Percentiles rank a stretch among this genome's conserved stretches.
These are phyloP conservation scores for Scenedesmus sp. DNA, from an alignment of 163 green algal species.

Conservation along the genomic window DNA sequence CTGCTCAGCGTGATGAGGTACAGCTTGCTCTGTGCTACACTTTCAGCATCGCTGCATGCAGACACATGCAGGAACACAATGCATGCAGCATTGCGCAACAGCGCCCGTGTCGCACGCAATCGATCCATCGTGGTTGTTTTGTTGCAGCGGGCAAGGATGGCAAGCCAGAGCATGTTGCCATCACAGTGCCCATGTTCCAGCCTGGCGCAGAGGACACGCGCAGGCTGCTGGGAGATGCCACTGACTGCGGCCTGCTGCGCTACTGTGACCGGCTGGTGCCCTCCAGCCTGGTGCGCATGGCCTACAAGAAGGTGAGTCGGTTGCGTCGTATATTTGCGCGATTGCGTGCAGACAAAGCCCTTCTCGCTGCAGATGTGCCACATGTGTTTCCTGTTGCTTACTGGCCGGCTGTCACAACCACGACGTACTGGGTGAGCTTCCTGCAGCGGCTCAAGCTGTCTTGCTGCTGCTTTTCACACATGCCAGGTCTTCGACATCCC, in stretches of 20 bases:
- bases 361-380: background rate
- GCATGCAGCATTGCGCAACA: background rate
- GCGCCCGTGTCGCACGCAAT: background rate
- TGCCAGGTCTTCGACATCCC: constrained; percentile 86
- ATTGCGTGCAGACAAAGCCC: background rate
- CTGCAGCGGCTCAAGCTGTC: no score
- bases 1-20: background rate
- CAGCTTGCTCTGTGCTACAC: background rate
- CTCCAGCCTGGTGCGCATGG: constrained; percentile 50
- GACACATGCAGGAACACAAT: background rate
- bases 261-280: constrained; percentile 58
- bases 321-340: background rate
- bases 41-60: no score
- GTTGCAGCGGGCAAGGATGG: constrained; percentile 6
- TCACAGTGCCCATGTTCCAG: constrained; percentile 52
- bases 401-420: no score
- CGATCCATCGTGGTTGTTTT: background rate
- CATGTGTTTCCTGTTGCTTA: background rate
- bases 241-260: constrained; percentile 62
- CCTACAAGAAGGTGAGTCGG: constrained; percentile 60
- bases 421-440: no score
- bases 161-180: constrained; percentile 37
- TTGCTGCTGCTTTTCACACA: background rate
- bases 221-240: constrained; percentile 63
- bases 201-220: constrained; percentile 28